Conservation (phyloP, 176 grass and related monocot species). For the Oropetium thomaeum region DNA sequence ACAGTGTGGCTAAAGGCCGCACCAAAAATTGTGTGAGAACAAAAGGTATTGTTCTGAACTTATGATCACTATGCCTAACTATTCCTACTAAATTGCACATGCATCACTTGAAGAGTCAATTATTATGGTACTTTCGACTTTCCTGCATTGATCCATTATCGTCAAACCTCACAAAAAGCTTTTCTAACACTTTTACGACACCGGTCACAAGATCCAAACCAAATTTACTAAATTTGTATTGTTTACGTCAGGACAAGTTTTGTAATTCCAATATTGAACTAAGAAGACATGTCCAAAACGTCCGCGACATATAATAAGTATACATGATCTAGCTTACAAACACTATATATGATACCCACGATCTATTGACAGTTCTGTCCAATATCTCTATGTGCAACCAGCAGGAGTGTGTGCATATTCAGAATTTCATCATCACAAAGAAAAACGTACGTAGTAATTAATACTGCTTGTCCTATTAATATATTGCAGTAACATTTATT, state of each 20-base stretch:
- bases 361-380: conserved; percentile 9
- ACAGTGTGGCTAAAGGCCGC: background rate
- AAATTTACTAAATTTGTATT: background rate
- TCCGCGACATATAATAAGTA: too few relatives aligned
- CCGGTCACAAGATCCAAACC: background rate
- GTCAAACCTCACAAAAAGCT: background rate
- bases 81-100: conserved; percentile 20
- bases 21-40: background rate
- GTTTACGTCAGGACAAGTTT: too few relatives aligned
- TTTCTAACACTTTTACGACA: background rate
- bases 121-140: conserved; percentile 22
- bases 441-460: background rate
- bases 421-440: background rate
- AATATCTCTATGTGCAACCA: conserved; percentile 6
- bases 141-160: too few relatives aligned
- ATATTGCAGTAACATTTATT: conserved; percentile 23
- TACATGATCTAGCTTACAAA: conserved; percentile 11
- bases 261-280: too few relatives aligned
- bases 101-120: conserved; percentile 22
- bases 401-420: conserved; percentile 5
- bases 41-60: background rate
- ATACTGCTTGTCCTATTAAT: background rate
- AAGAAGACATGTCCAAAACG: too few relatives aligned
- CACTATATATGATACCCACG: conserved; percentile 3
- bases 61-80: background rate